phyloP scores from a whole-genome alignment of 108 stramenopile species.

The Fragilariopsis cylindrus region DNA sequence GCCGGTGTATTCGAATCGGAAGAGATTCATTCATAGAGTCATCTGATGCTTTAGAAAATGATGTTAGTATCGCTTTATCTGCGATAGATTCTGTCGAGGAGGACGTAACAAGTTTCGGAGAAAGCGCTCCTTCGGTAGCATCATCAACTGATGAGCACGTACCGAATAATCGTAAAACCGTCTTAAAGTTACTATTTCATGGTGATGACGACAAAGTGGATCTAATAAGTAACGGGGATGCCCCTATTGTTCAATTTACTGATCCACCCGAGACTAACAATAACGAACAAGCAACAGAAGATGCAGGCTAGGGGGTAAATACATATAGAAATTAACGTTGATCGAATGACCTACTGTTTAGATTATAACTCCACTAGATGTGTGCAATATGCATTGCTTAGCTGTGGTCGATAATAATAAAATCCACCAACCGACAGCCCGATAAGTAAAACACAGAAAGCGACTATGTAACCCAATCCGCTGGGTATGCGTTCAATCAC shows the following conservation, averaged over 20 bases:
- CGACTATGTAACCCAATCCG: not conserved
- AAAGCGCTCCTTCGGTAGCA: slow-evolving; percentile 1
- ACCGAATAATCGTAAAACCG: slow-evolving; percentile 4
- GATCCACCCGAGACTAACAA: not conserved
- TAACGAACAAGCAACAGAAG: slow-evolving; percentile 1
- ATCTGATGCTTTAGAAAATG: slow-evolving; percentile 51
- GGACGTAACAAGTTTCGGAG: not conserved
- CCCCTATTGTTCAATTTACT: not conserved
- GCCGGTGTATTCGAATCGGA: slow-evolving; percentile 67
- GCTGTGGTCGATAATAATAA: not conserved
- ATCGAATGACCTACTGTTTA: no score
- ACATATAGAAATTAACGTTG: not conserved
- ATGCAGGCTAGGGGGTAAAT: not conserved
- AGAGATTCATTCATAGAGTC: slow-evolving; percentile 57
- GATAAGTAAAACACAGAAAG: not conserved
- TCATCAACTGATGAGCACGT: not conserved
- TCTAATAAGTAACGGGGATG: not conserved
- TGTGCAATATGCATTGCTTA: not conserved
- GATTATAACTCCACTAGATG: no score
- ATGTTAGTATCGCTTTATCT: not conserved
- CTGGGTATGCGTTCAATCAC: not conserved
- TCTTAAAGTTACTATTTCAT: not conserved
- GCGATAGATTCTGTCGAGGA: not conserved
- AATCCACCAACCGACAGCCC: not conserved
- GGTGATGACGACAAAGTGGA: slow-evolving; percentile 10